A percentile compares a stretch with the other conserved stretches of the same genome.
Conservation (phyloP, 768 basidiomycete species). For the Suillus weaverae region DNA sequence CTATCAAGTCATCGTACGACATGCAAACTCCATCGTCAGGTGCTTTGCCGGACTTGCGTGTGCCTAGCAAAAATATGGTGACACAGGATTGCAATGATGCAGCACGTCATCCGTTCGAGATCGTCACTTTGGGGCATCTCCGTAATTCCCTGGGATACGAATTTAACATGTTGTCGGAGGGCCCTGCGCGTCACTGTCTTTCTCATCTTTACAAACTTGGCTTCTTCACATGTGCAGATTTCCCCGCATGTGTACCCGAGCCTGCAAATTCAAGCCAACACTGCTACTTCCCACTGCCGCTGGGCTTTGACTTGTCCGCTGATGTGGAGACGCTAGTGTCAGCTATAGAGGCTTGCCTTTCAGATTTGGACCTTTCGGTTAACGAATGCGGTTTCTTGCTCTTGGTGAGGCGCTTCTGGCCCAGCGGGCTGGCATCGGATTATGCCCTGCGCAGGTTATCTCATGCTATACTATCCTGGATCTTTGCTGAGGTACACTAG, state of each 20-base stretch:
- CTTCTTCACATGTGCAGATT: slow-evolving; percentile 53
- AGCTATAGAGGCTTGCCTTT: slow-evolving; percentile 68
- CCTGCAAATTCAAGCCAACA: slow-evolving; percentile 39
- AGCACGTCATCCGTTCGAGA: slow-evolving; percentile 51
- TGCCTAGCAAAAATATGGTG: slow-evolving; percentile 33
- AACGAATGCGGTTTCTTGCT: slow-evolving; percentile 76
- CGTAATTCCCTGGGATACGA: slow-evolving; percentile 58
- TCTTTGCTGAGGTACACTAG: slow-evolving; percentile 62
- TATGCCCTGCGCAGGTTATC: slow-evolving; percentile 67
- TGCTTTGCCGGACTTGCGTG: slow-evolving; percentile 45
- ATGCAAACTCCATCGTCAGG: slow-evolving; percentile 9
- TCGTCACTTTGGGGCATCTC: slow-evolving; percentile 58
- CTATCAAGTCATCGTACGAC: slow-evolving; percentile 44
- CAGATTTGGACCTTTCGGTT: slow-evolving; percentile 67
- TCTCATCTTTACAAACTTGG: slow-evolving; percentile 62
- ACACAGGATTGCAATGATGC: slow-evolving; percentile 27
- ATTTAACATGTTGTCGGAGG: slow-evolving; percentile 56
- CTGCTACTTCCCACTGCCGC: slow-evolving; percentile 67
- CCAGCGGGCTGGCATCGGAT: slow-evolving; percentile 68
- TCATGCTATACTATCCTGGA: slow-evolving; percentile 62
- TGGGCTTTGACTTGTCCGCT: slow-evolving; percentile 68
- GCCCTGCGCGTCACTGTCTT: slow-evolving; percentile 52
- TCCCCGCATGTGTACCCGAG: slow-evolving; percentile 6
- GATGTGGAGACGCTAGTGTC: slow-evolving; percentile 73
- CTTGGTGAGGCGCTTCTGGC: slow-evolving; percentile 70